Conservation (phyloP, 1,284 basidiomycete genomes). For the Neonothopanus nambi region DNA sequence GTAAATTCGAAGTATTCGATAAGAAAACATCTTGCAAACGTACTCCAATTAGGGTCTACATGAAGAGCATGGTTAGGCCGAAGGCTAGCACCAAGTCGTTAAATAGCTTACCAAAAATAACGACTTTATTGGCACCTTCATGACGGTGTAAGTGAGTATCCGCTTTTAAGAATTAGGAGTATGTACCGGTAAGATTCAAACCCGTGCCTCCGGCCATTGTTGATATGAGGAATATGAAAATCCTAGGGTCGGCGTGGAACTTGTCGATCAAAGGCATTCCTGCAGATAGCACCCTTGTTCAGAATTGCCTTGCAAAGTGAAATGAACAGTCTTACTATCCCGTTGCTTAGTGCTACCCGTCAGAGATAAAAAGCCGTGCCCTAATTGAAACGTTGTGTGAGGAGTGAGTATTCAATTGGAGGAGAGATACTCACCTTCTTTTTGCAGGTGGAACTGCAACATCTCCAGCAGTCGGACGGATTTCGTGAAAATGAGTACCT, state of each 20-base stretch:
- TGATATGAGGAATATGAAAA: slow-evolving; percentile 80
- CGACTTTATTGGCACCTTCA: slow-evolving; percentile 78
- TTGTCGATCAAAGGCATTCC: slow-evolving; percentile 82
- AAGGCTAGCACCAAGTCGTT: neutral
- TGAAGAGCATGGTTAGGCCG: slow-evolving; percentile 7
- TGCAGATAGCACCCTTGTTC: slow-evolving; percentile 28
- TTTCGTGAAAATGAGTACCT: slow-evolving; percentile 86
- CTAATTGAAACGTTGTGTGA: slow-evolving; percentile 30
- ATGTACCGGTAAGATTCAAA: slow-evolving; percentile 61
- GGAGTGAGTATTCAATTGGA: neutral
- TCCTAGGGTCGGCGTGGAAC: slow-evolving; percentile 73
- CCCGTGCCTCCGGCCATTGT: slow-evolving; percentile 79
- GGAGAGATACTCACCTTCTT: slow-evolving; percentile 40
- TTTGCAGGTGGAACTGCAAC: slow-evolving; percentile 69
- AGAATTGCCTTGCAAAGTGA: neutral
- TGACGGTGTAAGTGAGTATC: slow-evolving; percentile 1
- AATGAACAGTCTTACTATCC: slow-evolving; percentile 50
- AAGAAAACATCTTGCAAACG: slow-evolving; percentile 26
- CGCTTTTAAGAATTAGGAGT: neutral
- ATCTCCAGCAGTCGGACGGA: slow-evolving; percentile 81
- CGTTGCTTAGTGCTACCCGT: slow-evolving; percentile 70
- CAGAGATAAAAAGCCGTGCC: slow-evolving; percentile 66
- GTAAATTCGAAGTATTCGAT: neutral
- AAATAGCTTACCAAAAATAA: slow-evolving; percentile 70
- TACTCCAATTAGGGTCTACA: slow-evolving; percentile 87